A percentile compares a stretch with the other conserved stretches of the same genome.
Conservation (phyloP, 805 yeast species). For the Spathaspora girioi region DNA sequence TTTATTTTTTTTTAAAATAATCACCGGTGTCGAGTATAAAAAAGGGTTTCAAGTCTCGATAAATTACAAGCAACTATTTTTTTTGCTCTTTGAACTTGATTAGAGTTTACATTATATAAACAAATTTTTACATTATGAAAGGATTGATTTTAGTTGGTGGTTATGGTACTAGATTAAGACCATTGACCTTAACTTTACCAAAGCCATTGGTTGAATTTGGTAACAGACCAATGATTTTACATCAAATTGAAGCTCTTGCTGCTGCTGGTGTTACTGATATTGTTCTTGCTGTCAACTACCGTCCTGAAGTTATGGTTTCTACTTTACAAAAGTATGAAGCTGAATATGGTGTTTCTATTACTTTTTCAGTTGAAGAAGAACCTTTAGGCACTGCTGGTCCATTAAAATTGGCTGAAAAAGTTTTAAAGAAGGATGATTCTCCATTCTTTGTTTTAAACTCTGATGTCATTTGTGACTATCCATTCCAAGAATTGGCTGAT, state of each 20-base stretch:
- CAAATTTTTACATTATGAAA: slow-evolving; percentile 55
- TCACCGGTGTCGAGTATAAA: not conserved
- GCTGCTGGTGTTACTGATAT: slow-evolving; percentile 98
- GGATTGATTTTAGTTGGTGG: slow-evolving; percentile 99
- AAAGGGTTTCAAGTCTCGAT: not conserved
- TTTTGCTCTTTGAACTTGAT: slow-evolving; percentile 3
- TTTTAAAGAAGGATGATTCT: slow-evolving; percentile 88
- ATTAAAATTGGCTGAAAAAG: slow-evolving; percentile 90
- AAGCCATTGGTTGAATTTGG: slow-evolving; percentile 97
- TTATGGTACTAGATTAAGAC: slow-evolving; percentile 99
- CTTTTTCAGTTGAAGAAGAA: slow-evolving; percentile 98
- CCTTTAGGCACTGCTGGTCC: slow-evolving; percentile 99
- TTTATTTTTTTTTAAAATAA: not conserved
- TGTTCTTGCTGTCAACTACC: slow-evolving; percentile 97
- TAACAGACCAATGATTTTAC: slow-evolving; percentile 98
- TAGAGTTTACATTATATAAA: not conserved
- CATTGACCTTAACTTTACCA: slow-evolving; percentile 90
- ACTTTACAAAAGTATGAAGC: slow-evolving; percentile 91
- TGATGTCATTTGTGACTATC: slow-evolving; percentile 98
- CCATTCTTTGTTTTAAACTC: slow-evolving; percentile 98
- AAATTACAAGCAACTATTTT: not conserved
- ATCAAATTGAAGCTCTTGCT: slow-evolving; percentile 97
- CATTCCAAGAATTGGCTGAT: slow-evolving; percentile 84
- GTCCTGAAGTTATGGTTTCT: slow-evolving; percentile 98
- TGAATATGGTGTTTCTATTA: slow-evolving; percentile 90